Conservation (phyloP, 345 rosid genomes). For the Salix viminalis region DNA sequence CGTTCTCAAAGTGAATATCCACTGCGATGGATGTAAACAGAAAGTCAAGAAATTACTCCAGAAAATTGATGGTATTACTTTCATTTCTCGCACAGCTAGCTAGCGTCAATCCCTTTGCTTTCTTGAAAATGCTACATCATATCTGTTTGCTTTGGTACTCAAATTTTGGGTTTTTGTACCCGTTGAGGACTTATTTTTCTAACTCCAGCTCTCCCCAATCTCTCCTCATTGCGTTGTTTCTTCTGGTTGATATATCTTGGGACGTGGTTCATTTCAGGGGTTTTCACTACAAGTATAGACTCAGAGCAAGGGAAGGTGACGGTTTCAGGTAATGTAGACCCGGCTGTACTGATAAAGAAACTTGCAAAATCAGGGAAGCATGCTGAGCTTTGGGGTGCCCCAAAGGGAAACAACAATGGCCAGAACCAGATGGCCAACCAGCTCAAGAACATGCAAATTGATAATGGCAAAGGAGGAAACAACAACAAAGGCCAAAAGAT, state of each 20-base stretch:
- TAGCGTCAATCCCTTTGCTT: background rate
- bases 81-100: too few relatives aligned
- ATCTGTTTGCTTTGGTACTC: background rate
- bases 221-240: background rate
- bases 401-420: slow-evolving; percentile 46
- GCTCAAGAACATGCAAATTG: slow-evolving; percentile 71
- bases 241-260: background rate
- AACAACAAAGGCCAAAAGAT: slow-evolving; percentile 52
- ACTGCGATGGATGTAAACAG: slow-evolving; percentile 90
- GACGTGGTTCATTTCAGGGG: slow-evolving; percentile 41
- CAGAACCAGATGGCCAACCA: slow-evolving; percentile 56
- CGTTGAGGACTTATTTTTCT: background rate
- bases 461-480: slow-evolving; percentile 52
- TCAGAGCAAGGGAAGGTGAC: slow-evolving; percentile 86
- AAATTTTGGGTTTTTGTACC: background rate
- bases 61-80: slow-evolving; percentile 71
- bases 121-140: background rate
- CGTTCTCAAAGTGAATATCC: slow-evolving; percentile 90
- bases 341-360: slow-evolving; percentile 67
- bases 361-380: slow-evolving; percentile 86
- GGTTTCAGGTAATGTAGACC: slow-evolving; percentile 70
- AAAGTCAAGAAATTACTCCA: slow-evolving; percentile 91
- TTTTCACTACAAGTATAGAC: slow-evolving; percentile 64
- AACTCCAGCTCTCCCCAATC: background rate
- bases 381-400: slow-evolving; percentile 81